Evolutionary conservation across 768 basidiomycete genomes (phyloP).

Genomic region (Termitomyces sp.): DNA sequence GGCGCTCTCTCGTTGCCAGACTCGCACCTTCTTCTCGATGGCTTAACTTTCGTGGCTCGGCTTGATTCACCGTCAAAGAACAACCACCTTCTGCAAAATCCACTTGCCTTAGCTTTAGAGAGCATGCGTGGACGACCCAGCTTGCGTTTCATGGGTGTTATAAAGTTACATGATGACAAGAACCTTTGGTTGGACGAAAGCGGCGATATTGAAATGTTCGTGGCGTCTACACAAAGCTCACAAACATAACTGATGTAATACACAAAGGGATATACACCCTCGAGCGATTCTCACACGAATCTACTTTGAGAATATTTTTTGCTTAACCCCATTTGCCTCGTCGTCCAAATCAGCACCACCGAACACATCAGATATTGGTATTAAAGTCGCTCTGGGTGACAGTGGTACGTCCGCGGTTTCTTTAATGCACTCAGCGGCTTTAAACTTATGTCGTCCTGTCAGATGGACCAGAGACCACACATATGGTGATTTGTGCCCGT

Average conservation of each 20-base stretch:
- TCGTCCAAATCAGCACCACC: conserved; percentile 18
- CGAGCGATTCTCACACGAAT: conserved; percentile 51
- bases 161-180: conserved; percentile 42
- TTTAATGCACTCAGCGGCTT: not conserved
- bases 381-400: conserved; percentile 68
- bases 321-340: conserved; percentile 35
- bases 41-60: conserved; percentile 59
- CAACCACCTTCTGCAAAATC: conserved; percentile 52
- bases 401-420: conserved; percentile 38
- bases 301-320: conserved; percentile 70
- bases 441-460: not conserved
- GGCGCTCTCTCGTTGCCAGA: conserved; percentile 71
- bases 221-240: not conserved
- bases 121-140: conserved; percentile 74
- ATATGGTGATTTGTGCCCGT: conserved; percentile 52
- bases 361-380: conserved; percentile 42
- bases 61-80: conserved; percentile 34
- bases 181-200: conserved; percentile 52
- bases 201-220: conserved; percentile 38
- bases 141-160: conserved; percentile 51
- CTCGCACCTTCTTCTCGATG: conserved; percentile 67
- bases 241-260: not conserved
- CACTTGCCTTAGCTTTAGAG: conserved; percentile 67
- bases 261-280: conserved; percentile 58
- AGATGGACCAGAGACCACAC: conserved; percentile 69